These are phyloP conservation scores for Cylindrodendrum hubeiense DNA, from an alignment of 2,329 filamentous ascomycete genomes.

Conservation along the genomic window DNA sequence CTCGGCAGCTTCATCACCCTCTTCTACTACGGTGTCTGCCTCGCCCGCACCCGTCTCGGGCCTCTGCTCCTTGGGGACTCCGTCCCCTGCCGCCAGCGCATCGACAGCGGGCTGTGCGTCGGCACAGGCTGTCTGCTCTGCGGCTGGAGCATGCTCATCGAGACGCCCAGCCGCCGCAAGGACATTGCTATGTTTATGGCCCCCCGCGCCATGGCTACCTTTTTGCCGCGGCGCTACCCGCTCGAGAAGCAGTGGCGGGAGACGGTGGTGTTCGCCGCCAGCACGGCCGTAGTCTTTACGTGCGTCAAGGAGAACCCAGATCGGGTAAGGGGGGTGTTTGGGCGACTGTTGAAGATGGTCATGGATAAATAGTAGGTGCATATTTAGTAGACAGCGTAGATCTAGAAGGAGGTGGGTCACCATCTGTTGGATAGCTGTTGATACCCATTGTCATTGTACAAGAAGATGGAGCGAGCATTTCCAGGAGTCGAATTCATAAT, in stretches of 20 bases:
- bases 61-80: slow-evolving; percentile 74
- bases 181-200: slow-evolving; percentile 86
- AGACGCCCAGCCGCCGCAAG: slow-evolving; percentile 73
- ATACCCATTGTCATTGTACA: not conserved
- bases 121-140: slow-evolving; percentile 79
- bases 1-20: slow-evolving; percentile 81
- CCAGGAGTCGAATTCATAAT: not conserved
- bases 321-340: slow-evolving; percentile 77
- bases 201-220: slow-evolving; percentile 79
- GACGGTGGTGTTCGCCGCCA: slow-evolving; percentile 73
- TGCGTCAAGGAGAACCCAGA: slow-evolving; percentile 71
- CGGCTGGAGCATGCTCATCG: slow-evolving; percentile 85
- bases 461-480: not conserved
- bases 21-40: slow-evolving; percentile 89
- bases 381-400: not conserved
- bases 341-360: slow-evolving; percentile 67
- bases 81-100: slow-evolving; percentile 58
- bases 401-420: not conserved
- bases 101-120: slow-evolving; percentile 77
- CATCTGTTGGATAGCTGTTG: not conserved
- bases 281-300: slow-evolving; percentile 78
- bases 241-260: slow-evolving; percentile 75
- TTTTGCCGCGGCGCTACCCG: slow-evolving; percentile 78
- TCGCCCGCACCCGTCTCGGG: slow-evolving; percentile 79
- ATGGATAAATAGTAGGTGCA: slow-evolving; percentile 51